These are phyloP conservation scores for Daldinia sp. DNA, from an alignment of 2,329 filamentous ascomycete species.

Conservation along the genomic window DNA sequence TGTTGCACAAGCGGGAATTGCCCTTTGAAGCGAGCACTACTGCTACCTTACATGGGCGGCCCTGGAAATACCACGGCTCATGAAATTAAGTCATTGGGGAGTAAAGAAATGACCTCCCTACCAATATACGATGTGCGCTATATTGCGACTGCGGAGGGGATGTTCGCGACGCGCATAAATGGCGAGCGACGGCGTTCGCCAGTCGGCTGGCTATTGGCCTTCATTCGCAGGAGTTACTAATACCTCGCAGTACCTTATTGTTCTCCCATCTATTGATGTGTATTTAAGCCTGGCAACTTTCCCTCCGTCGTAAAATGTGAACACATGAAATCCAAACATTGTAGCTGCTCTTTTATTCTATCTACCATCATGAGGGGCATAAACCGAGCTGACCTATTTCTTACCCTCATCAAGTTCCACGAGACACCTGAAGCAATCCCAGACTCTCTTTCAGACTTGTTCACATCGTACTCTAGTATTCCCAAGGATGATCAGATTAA, in stretches of 20 bases:
- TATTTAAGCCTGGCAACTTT: neutral
- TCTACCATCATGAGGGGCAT: constrained; percentile 1
- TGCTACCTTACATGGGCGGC: neutral
- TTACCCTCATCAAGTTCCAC: constrained; percentile 14
- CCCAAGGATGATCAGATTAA: constrained; percentile 40
- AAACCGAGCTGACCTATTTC: neutral
- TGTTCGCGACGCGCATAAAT: neutral
- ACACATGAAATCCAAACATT: neutral
- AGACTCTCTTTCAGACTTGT: constrained; percentile 39
- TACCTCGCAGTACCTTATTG: neutral
- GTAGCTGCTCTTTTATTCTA: neutral
- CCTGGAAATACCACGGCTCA: neutral
- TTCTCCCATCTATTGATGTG: neutral
- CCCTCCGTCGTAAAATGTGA: neutral
- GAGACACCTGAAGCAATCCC: constrained; percentile 39
- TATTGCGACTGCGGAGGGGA: neutral
- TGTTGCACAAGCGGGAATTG: neutral
- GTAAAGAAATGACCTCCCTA: neutral
- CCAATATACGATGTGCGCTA: neutral
- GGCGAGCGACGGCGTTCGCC: neutral
- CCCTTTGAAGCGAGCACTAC: neutral
- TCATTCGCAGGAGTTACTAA: neutral
- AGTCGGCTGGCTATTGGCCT: neutral
- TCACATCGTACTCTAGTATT: constrained; percentile 41
- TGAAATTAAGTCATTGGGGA: neutral